Evolutionary conservation across 2,329 filamentous ascomycete species (phyloP), one percentile per base, ranked within the genome.

Genomic region (Paraconiothyrium brasiliense): DNA sequence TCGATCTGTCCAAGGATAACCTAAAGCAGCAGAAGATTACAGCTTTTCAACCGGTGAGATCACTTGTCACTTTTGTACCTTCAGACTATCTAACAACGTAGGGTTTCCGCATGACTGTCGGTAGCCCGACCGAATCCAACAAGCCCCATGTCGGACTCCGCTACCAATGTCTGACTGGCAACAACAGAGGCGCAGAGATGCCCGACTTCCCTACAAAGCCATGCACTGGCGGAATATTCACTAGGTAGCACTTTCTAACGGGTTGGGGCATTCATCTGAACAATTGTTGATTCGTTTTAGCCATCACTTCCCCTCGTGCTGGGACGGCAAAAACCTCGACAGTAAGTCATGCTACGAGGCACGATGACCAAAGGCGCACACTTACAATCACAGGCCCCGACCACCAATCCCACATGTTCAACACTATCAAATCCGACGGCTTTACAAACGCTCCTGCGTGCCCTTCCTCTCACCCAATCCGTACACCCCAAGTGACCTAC

Each of bases 321-420:
- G 81, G 81, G 80, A 83, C 59, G 81, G 81, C 59, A 76, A 75
- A 66, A 82, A 82, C 71, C 55, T 80, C 7, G 84, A 85, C 69
- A 30, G 27, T 30, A 30, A 30, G 27, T 30, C 27, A 30, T 30
- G 27, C 6, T 30, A 6, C 6, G 6, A 30, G 4, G 27, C 27
- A 30, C 27, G 27, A 4, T 6, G 6, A 30, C 27, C 4, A 4
- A 30, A 30, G 27, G 27, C 27, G 27, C 27, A 30, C 27, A 30
- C 27, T 30, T 30, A 30, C 27, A 30, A 4, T 30, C 27, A 30
- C 6, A 30, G 27, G 27, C 27, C 39, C 9, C 1, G 82, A 88
- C 73, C 86, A 88, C 80, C 37, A 34, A 34, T 44, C 43, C 6
- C 43, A 46, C 43, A 46, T 46, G 43, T 46, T 22, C 65, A 70